A percentile compares a stretch with the other conserved stretches of the same genome.
Evolutionary conservation across 495 filamentous ascomycete species (phyloP).

Genomic region (Tuber borchii): DNA sequence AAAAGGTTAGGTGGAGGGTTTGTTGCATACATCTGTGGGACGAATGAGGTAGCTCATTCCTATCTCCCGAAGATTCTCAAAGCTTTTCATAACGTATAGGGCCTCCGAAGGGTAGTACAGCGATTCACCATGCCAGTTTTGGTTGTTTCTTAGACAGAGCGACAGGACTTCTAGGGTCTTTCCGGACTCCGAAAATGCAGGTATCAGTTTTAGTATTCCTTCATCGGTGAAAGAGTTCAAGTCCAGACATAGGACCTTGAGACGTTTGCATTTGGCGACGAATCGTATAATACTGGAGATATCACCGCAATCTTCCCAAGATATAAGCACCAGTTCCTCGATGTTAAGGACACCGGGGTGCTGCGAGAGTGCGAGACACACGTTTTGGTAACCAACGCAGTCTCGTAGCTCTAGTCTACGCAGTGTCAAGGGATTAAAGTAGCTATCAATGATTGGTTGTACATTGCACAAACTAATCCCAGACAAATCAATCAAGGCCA

Average conservation of each 20-base stretch:
- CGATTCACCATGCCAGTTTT: not conserved
- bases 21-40: constrained; percentile 1
- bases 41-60: not conserved
- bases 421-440: constrained; percentile 12
- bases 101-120: not conserved
- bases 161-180: constrained; percentile 3
- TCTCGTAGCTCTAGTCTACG: constrained; percentile 1
- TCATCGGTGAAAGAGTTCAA: not conserved
- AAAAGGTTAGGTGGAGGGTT: not conserved
- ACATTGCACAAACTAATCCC: constrained; percentile 3
- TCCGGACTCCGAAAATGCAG: constrained; percentile 8
- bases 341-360: not conserved
- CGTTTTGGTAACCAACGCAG: not conserved
- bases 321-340: constrained; percentile 6
- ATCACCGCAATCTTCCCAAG: not conserved
- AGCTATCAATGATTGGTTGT: not conserved
- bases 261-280: constrained; percentile 4
- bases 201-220: not conserved
- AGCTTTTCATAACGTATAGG: not conserved
- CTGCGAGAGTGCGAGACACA: constrained; percentile 1
- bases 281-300: not conserved
- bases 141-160: not conserved
- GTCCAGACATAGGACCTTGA: constrained; percentile 5
- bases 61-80: constrained; percentile 10
- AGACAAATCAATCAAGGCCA: constrained; percentile 5